phyloP scores from a whole-genome alignment of 228 moss, liverwort and hornwort species.

The Sphagnum magellanicum region DNA sequence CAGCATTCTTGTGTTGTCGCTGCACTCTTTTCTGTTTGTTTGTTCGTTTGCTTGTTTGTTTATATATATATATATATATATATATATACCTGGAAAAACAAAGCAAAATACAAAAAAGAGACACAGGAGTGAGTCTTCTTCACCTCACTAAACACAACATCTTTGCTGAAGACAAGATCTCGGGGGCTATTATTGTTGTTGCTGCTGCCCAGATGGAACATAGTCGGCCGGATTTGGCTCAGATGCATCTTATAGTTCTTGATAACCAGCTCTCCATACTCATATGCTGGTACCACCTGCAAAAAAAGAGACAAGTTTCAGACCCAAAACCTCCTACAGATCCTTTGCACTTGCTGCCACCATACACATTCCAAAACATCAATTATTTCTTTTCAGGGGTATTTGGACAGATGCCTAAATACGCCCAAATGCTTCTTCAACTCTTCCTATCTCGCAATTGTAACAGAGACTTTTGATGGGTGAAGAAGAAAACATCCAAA shows the following conservation, averaged over 20 bases:
- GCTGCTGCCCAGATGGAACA: slow-evolving; percentile 20
- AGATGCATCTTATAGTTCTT: slow-evolving; percentile 34
- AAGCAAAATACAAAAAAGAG: too few species aligned
- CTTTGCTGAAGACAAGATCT: slow-evolving; percentile 26
- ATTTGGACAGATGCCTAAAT: too few species aligned
- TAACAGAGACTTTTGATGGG: too few species aligned
- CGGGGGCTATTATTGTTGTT: slow-evolving; percentile 13
- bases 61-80: too few species aligned
- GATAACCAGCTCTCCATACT: slow-evolving; percentile 45
- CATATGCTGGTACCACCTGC: slow-evolving; percentile 59
- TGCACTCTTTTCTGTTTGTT: too few species aligned
- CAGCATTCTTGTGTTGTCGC: neutral
- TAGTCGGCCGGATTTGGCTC: slow-evolving; percentile 17
- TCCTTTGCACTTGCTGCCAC: neutral
- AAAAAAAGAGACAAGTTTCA: neutral
- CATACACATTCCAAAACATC: too few species aligned
- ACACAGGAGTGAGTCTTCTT: neutral
- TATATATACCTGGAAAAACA: too few species aligned
- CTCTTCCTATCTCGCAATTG: too few species aligned
- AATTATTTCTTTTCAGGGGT: too few species aligned
- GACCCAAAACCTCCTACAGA: neutral
- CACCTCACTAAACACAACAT: slow-evolving; percentile 60
- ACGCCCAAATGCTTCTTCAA: too few species aligned
- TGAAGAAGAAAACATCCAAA: neutral
- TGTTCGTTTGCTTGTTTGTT: too few species aligned